Conservation (phyloP, 306 rosid species). For the Vigna radiata region DNA sequence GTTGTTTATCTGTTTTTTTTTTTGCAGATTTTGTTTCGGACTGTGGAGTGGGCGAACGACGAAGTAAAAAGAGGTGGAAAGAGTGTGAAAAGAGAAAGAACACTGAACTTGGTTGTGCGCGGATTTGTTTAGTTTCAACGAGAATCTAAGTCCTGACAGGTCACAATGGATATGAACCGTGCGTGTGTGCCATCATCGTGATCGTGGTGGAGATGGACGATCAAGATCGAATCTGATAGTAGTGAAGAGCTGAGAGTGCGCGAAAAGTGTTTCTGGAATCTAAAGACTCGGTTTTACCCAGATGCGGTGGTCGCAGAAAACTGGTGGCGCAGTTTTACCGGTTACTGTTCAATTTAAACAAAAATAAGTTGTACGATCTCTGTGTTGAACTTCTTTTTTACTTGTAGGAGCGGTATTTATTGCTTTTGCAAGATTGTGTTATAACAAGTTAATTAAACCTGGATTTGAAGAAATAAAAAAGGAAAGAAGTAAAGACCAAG, state of each 20-base stretch:
- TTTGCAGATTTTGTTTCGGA: not conserved
- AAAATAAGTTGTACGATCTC: not conserved
- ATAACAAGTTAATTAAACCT: no score
- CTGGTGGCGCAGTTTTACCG: constrained; percentile 39
- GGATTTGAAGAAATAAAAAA: no score
- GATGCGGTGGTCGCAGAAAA: constrained; percentile 28
- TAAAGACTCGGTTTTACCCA: constrained; percentile 7
- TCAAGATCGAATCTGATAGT: constrained; percentile 13
- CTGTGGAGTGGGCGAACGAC: not conserved
- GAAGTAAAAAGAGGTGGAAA: constrained; percentile 21
- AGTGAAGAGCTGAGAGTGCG: not conserved
- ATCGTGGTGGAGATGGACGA: constrained; percentile 15
- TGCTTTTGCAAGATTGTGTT: no score
- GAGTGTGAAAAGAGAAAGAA: not conserved
- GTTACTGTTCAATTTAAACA: not conserved
- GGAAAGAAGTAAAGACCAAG: no score
- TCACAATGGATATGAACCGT: constrained; percentile 31
- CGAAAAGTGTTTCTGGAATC: constrained; percentile 15
- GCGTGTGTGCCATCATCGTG: not conserved
- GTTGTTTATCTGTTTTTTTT: not conserved
- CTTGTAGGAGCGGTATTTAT: not conserved
- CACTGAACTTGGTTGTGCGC: constrained; percentile 19
- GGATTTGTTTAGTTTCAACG: constrained; percentile 18
- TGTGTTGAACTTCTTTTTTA: constrained; percentile 5
- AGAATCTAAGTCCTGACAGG: constrained; percentile 29